A percentile compares a stretch with the other conserved stretches of the same genome.
Conservation (phyloP, 192 early-diverging fungal species). For the Haplosporangium gracile region DNA sequence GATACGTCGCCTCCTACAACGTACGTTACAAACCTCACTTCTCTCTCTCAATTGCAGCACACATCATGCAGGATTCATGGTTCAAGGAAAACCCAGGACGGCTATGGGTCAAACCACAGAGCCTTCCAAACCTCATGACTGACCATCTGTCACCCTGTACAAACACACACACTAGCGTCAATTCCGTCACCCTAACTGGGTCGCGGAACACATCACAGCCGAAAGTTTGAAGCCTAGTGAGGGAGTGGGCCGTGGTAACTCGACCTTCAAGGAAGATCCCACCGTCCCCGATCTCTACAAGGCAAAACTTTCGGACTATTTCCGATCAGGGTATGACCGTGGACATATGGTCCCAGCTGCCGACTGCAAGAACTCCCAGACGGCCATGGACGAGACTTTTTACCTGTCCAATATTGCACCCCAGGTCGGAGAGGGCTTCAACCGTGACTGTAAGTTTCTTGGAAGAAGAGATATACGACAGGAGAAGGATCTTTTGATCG, state of each 20-base stretch:
- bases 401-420: conserved; percentile 84
- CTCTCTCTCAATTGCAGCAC: neutral
- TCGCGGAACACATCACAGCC: conserved; percentile 77
- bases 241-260: conserved; percentile 74
- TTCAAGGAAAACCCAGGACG: neutral
- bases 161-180: conserved; percentile 29
- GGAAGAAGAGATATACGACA: too few species aligned
- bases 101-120: neutral
- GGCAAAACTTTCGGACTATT: conserved; percentile 84
- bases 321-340: conserved; percentile 86
- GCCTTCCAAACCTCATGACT: neutral
- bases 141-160: neutral
- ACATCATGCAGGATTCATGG: neutral
- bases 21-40: conserved; percentile 5
- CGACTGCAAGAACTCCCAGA: conserved; percentile 80
- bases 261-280: conserved; percentile 85
- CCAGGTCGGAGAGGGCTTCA: conserved; percentile 89
- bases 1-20: conserved; percentile 85
- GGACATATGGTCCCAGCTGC: conserved; percentile 96
- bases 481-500: neutral
- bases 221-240: conserved; percentile 68
- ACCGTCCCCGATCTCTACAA: conserved; percentile 81
- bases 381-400: conserved; percentile 91
- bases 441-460: conserved; percentile 78
- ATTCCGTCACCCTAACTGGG: conserved; percentile 61